phyloP scores from a whole-genome alignment of 1,284 basidiomycete species.

The Rhodotorula sp. region DNA sequence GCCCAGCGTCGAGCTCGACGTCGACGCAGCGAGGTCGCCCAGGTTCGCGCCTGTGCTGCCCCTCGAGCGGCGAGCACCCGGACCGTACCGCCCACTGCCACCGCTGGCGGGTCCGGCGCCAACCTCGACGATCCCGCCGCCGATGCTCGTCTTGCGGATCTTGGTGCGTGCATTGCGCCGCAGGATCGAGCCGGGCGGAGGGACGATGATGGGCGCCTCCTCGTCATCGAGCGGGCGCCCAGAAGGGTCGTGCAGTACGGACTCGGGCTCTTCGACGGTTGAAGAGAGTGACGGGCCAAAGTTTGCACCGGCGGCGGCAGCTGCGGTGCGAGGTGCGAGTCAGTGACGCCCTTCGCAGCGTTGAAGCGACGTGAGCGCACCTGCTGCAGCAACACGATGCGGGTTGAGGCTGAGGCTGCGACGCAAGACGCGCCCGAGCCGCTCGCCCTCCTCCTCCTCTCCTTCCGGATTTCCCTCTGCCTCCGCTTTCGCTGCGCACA shows the following conservation, averaged over 20 bases:
- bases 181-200: slow-evolving; percentile 82
- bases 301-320: slow-evolving; percentile 46
- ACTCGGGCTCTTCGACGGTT: slow-evolving; percentile 10
- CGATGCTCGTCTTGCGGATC: slow-evolving; percentile 73
- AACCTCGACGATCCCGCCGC: neutral
- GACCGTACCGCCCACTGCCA: neutral
- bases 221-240: slow-evolving; percentile 62
- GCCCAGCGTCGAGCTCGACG: neutral
- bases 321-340: slow-evolving; percentile 35
- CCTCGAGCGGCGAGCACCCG: neutral
- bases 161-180: slow-evolving; percentile 90
- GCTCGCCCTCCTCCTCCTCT: slow-evolving; percentile 72
- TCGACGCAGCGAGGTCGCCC: too few relatives aligned
- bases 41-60: too few relatives aligned
- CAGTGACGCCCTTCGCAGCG: neutral
- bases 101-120: neutral
- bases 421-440: slow-evolving; percentile 74
- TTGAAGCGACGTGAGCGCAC: neutral
- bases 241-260: slow-evolving; percentile 9
- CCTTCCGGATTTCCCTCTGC: slow-evolving; percentile 51
- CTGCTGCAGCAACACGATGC: slow-evolving; percentile 56
- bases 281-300: slow-evolving; percentile 28
- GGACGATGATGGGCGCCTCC: slow-evolving; percentile 85
- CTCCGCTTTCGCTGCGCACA: slow-evolving; percentile 51
- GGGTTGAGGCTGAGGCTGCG: slow-evolving; percentile 86